These are phyloP conservation scores for Ilyonectria sp. DNA, from an alignment of 2,329 filamentous ascomycete genomes.

Conservation along the genomic window DNA sequence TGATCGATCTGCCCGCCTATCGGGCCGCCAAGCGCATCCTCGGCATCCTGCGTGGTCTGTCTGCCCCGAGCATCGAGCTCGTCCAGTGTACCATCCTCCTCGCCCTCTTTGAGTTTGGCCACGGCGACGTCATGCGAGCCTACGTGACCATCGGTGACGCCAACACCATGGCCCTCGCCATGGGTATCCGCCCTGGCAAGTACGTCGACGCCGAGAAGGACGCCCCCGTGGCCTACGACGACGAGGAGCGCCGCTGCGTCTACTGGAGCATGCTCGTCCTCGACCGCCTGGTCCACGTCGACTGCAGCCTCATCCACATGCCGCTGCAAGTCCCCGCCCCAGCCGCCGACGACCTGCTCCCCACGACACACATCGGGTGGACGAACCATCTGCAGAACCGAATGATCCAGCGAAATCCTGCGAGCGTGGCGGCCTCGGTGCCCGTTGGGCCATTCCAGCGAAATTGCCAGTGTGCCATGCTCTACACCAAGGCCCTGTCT, in stretches of 20 bases:
- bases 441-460: slow-evolving; percentile 54
- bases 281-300: slow-evolving; percentile 56
- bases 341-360: slow-evolving; percentile 53
- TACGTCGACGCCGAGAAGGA: slow-evolving; percentile 51
- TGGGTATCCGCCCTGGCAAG: slow-evolving; percentile 56
- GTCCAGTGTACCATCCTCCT: slow-evolving; percentile 59
- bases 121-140: slow-evolving; percentile 58
- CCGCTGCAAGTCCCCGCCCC: slow-evolving; percentile 56
- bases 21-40: slow-evolving; percentile 57
- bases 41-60: slow-evolving; percentile 53
- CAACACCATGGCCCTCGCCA: slow-evolving; percentile 53
- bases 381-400: slow-evolving; percentile 43
- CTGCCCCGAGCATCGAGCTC: slow-evolving; percentile 56
- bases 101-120: slow-evolving; percentile 62
- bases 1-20: slow-evolving; percentile 59
- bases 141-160: slow-evolving; percentile 61
- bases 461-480: slow-evolving; percentile 54
- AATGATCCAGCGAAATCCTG: slow-evolving; percentile 48
- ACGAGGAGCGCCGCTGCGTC: slow-evolving; percentile 58
- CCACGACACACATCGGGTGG: slow-evolving; percentile 54
- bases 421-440: slow-evolving; percentile 47
- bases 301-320: slow-evolving; percentile 50
- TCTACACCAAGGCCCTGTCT: slow-evolving; percentile 50
- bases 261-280: slow-evolving; percentile 63
- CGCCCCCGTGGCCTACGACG: slow-evolving; percentile 48